Evolutionary conservation across 192 early-diverging fungal species (phyloP).

Genomic region (Obelidium mucronatum): DNA sequence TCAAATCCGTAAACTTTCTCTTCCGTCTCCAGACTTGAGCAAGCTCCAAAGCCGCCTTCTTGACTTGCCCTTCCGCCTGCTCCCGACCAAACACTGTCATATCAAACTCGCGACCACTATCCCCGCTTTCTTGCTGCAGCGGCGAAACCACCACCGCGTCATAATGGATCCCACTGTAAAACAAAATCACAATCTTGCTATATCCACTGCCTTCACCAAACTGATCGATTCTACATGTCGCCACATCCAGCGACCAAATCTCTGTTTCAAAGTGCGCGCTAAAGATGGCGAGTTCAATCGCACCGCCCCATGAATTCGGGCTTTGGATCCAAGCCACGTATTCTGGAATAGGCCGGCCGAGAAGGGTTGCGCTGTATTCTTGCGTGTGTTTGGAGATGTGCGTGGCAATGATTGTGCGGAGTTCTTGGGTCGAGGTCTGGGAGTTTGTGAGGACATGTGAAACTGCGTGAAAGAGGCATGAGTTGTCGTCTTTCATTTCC

Average conservation of each 20-base stretch:
- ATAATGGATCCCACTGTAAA: slow-evolving; percentile 72
- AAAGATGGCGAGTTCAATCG: slow-evolving; percentile 83
- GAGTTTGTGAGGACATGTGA: slow-evolving; percentile 38
- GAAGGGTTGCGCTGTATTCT: slow-evolving; percentile 65
- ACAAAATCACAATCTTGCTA: slow-evolving; percentile 16
- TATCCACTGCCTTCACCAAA: slow-evolving; percentile 64
- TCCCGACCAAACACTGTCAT: slow-evolving; percentile 66
- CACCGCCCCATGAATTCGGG: slow-evolving; percentile 81
- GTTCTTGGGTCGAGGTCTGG: not conserved
- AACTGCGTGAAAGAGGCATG: slow-evolving; percentile 70
- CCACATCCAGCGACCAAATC: slow-evolving; percentile 80
- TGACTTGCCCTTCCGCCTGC: slow-evolving; percentile 31
- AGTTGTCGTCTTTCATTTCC: slow-evolving; percentile 73
- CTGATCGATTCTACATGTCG: slow-evolving; percentile 70
- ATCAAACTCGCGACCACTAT: slow-evolving; percentile 69
- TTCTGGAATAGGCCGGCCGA: slow-evolving; percentile 61
- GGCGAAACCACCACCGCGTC: slow-evolving; percentile 79
- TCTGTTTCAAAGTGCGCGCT: slow-evolving; percentile 65
- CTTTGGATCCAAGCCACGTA: slow-evolving; percentile 76
- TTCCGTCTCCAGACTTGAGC: slow-evolving; percentile 54
- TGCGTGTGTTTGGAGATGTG: slow-evolving; percentile 56
- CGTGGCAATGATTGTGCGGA: slow-evolving; percentile 15
- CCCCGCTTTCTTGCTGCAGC: not conserved
- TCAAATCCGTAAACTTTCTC: slow-evolving; percentile 77
- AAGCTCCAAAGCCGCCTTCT: slow-evolving; percentile 47